phyloP scores from a whole-genome alignment of 192 early-diverging fungal genomes.

The Backusella luteola region DNA sequence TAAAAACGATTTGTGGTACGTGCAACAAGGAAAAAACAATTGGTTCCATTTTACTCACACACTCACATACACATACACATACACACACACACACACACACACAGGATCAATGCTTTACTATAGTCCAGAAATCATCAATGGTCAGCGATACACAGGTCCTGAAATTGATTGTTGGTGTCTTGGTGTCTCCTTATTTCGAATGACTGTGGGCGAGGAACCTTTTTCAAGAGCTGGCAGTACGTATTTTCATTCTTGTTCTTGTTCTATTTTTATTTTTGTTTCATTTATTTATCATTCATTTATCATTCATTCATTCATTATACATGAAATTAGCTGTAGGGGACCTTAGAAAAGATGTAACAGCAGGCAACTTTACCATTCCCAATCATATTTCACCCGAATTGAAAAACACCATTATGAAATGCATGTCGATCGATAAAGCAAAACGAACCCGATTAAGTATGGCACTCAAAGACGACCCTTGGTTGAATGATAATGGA shows the following conservation, averaged over 20 bases:
- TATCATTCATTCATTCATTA: not conserved
- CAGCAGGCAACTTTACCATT: conserved; percentile 37
- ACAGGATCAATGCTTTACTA: conserved; percentile 82
- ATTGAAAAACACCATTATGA: conserved; percentile 41
- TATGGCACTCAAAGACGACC: conserved; percentile 42
- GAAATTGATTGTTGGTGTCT: conserved; percentile 96
- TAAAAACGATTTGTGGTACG: conserved; percentile 86
- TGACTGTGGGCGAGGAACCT: conserved; percentile 56
- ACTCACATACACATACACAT: not conserved
- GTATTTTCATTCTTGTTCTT: not conserved
- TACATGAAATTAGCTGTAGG: conserved; percentile 37
- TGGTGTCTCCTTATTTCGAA: conserved; percentile 86
- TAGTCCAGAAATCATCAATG: conserved; percentile 87
- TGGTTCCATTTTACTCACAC: conserved; percentile 4
- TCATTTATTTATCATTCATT: no score
- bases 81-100: not conserved
- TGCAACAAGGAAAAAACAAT: conserved; percentile 8
- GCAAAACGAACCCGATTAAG: conserved; percentile 37
- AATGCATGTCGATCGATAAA: conserved; percentile 44
- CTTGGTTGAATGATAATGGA: conserved; percentile 44
- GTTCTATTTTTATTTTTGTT: not conserved
- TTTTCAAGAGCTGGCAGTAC: conserved; percentile 40
- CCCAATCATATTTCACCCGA: conserved; percentile 37
- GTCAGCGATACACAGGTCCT: conserved; percentile 86
- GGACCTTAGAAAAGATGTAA: conserved; percentile 49